phyloP scores from a whole-genome alignment of 2,329 filamentous ascomycete genomes.

The Colletotrichum siamense region DNA sequence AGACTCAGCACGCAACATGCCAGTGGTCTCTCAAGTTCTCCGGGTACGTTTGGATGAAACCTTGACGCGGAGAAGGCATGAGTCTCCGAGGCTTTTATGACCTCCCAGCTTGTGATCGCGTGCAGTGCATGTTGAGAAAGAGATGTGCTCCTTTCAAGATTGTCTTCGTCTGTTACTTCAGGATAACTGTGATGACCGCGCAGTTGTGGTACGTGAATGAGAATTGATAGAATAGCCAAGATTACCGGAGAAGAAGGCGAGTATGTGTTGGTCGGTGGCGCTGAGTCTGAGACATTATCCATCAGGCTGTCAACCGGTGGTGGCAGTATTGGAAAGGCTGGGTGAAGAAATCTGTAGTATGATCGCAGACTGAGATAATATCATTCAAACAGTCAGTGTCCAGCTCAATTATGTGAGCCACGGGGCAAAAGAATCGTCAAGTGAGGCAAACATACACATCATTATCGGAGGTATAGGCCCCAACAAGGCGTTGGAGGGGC shows the following conservation, averaged over 20 bases:
- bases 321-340: not conserved
- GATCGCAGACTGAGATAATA: not conserved
- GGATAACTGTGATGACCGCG: not conserved
- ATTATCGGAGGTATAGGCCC: not conserved
- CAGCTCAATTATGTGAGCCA: too few species aligned
- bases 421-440: too few species aligned
- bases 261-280: not conserved
- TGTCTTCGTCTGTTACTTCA: not conserved
- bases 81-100: not conserved
- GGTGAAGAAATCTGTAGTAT: not conserved
- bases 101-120: not conserved
- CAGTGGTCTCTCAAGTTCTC: not conserved
- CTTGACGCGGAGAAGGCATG: too few species aligned
- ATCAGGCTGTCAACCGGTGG: not conserved
- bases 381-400: not conserved
- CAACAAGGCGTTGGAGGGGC: not conserved
- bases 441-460: not conserved
- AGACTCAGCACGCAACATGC: not conserved
- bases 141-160: too few species aligned
- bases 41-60: not conserved
- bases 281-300: not conserved
- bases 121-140: not conserved
- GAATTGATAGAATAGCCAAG: not conserved
- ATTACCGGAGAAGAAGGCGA: not conserved
- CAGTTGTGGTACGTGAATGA: not conserved